Percentiles rank a stretch among this genome's conserved stretches.
These are phyloP conservation scores for Salvia hispanica DNA, from an alignment of 257 asterid genomes.

Conservation along the genomic window DNA sequence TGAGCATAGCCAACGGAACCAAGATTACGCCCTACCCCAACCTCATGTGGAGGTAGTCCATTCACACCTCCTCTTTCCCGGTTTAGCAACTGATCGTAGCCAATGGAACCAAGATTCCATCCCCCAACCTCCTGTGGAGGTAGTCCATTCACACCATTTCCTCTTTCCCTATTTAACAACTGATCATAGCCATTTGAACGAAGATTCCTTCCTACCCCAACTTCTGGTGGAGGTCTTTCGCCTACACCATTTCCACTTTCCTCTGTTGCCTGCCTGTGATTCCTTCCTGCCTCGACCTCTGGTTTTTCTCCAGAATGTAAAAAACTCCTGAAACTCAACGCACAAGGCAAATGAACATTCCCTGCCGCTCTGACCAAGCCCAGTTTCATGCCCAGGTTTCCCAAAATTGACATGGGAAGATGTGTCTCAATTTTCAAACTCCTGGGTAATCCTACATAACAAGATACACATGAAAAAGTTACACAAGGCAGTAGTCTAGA, in stretches of 20 bases:
- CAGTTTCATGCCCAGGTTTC: conserved; percentile 39
- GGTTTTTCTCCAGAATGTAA: conserved; percentile 51
- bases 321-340: conserved; percentile 39
- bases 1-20: conserved; percentile 34
- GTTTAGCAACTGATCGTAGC: conserved; percentile 16
- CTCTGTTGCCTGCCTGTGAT: conserved; percentile 1
- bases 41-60: conserved; percentile 2
- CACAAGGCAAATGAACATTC: conserved; percentile 35
- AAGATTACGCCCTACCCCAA: conserved; percentile 27
- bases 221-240: conserved; percentile 4
- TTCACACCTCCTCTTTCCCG: not conserved
- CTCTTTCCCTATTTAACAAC: not conserved
- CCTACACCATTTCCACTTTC: not conserved
- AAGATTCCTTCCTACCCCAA: conserved; percentile 33
- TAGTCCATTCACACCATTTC: not conserved
- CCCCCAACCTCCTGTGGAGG: conserved; percentile 28
- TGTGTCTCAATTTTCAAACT: conserved; percentile 25
- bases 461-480: not conserved
- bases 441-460: conserved; percentile 34
- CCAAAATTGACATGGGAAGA: conserved; percentile 31
- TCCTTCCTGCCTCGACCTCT: conserved; percentile 40
- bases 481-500: not conserved
- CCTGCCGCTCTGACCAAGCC: conserved; percentile 31
- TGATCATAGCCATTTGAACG: conserved; percentile 34
- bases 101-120: conserved; percentile 30